A percentile compares a stretch with the other conserved stretches of the same genome.
Evolutionary conservation across 2,329 filamentous ascomycete genomes (phyloP).

Genomic region (Conoideocrella luteorostrata): DNA sequence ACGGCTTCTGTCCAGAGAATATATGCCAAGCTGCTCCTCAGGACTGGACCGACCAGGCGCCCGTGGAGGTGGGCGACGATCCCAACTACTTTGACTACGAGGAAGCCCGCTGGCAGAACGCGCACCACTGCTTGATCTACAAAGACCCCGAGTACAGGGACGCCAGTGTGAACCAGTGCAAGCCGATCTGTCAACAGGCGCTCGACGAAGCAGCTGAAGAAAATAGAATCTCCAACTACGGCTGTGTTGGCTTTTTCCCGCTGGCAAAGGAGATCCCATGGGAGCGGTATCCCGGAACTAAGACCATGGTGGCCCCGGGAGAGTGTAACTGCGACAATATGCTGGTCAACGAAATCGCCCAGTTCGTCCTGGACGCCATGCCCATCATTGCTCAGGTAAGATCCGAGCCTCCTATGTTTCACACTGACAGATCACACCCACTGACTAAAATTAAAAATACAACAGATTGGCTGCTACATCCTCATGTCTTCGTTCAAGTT

Average conservation of each 20-base stretch:
- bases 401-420: not conserved
- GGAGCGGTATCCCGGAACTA: too few species aligned
- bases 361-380: conserved; percentile 1
- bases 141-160: not conserved
- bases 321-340: conserved; percentile 1
- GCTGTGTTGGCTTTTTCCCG: not conserved
- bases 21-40: not conserved
- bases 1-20: not conserved
- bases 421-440: too few species aligned
- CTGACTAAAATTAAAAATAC: not conserved
- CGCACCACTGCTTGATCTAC: not conserved
- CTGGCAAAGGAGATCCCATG: too few species aligned
- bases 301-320: too few species aligned
- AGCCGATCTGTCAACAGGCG: not conserved
- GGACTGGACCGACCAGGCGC: not conserved
- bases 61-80: too few species aligned
- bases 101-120: too few species aligned
- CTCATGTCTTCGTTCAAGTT: conserved; percentile 4
- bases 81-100: too few species aligned
- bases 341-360: not conserved
- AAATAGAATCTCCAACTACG: not conserved
- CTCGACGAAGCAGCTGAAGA: not conserved
- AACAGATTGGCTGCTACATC: conserved; percentile 5
- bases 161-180: not conserved
- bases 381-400: conserved; percentile 1